phyloP scores from a whole-genome alignment of 768 basidiomycete genomes.

The Lentinula boryana region DNA sequence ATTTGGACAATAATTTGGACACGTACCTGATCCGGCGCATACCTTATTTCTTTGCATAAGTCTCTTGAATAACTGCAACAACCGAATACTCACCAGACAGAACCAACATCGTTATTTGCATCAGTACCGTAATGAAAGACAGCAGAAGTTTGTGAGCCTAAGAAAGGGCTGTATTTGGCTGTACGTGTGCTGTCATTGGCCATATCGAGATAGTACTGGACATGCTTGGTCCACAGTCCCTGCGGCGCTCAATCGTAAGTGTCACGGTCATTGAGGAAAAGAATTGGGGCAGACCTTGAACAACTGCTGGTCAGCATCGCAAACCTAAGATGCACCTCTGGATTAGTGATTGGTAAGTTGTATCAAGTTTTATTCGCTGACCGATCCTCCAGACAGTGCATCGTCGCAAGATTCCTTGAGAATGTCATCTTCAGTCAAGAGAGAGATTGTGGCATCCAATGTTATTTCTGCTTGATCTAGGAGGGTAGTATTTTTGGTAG shows the following conservation, averaged over 20 bases:
- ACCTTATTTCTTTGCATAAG: not conserved
- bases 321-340: constrained; percentile 14
- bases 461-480: constrained; percentile 46
- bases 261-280: not conserved
- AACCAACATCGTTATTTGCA: constrained; percentile 34
- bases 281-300: constrained; percentile 28
- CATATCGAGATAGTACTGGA: constrained; percentile 42
- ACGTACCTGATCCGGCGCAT: constrained; percentile 30
- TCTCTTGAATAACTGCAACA: not conserved
- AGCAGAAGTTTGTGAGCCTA: constrained; percentile 34
- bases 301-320: constrained; percentile 45
- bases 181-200: constrained; percentile 35
- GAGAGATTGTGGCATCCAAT: constrained; percentile 41
- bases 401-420: constrained; percentile 50
- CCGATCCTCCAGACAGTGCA: constrained; percentile 27
- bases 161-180: constrained; percentile 35
- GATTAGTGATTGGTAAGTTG: not conserved
- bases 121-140: constrained; percentile 39
- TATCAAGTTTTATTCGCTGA: not conserved
- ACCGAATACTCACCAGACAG: constrained; percentile 30
- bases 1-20: not conserved
- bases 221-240: constrained; percentile 49
- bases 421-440: constrained; percentile 32
- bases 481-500: constrained; percentile 30
- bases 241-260: constrained; percentile 10